phyloP scores from a whole-genome alignment of 371 early-diverging fungal species.

The Choanephora cucurbitarum region DNA sequence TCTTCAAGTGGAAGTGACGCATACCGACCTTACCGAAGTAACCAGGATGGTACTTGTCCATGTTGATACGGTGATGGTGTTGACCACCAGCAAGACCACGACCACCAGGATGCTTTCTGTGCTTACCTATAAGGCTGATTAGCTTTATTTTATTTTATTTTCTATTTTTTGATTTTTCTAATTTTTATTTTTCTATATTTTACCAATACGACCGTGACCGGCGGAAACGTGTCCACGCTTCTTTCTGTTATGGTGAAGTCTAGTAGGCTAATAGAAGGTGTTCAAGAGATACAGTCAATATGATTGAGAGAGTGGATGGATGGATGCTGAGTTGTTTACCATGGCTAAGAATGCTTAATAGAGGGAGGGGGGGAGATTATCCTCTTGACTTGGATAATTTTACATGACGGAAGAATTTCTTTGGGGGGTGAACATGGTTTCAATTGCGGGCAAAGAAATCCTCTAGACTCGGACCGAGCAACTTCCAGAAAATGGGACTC shows the following conservation, averaged over 20 bases:
- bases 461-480: not conserved
- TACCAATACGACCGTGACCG: constrained; percentile 92
- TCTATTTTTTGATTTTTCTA: too few species aligned
- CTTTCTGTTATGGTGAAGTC: constrained; percentile 86
- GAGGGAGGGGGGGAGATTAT: constrained; percentile 20
- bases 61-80: constrained; percentile 99
- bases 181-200: too few species aligned
- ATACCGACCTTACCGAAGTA: constrained; percentile 99
- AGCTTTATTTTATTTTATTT: too few species aligned
- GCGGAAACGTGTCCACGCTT: constrained; percentile 92
- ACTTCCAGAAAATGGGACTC: not conserved
- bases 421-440: too few species aligned
- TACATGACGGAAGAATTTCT: not conserved
- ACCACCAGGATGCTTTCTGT: constrained; percentile 99
- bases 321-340: constrained; percentile 25
- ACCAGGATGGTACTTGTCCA: constrained; percentile 99
- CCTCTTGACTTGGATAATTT: not conserved
- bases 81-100: constrained; percentile 99
- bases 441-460: too few species aligned
- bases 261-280: constrained; percentile 67
- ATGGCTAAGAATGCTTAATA: constrained; percentile 35
- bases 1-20: constrained; percentile 98
- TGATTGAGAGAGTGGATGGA: constrained; percentile 7
- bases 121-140: constrained; percentile 63
- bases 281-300: too few species aligned